Base-by-base conservation (phyloP, 2,329 filamentous ascomycete species). In the Triangularia verruculosa region DNA sequence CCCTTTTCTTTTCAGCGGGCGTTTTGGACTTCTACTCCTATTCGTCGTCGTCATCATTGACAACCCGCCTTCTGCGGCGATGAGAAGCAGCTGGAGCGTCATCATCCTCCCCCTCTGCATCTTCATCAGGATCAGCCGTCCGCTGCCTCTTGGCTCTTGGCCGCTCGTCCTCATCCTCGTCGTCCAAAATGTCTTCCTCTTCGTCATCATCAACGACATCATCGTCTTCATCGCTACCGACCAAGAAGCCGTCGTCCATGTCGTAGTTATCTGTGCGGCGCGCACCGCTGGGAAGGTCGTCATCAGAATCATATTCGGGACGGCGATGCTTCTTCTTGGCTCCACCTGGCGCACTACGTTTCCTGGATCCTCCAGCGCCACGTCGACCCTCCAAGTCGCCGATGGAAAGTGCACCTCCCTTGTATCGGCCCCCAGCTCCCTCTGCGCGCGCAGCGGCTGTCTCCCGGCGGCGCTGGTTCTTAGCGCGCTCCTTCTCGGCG, bases 171-270 rank as follows among this genome's bases (percentile, higher is more conserved):
- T 80, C 79, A 9, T 81, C 79, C 0, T 83, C 81, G 9, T 83
- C 82, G 8, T 85, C 82, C 3, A 83, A 68, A 59, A 85, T 83
- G 61, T 87, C 86, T 43, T 87, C 86, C 0, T 90, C 87, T 20
- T 88, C 85, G 0, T 81, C 82, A 32, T 82, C 83, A 24, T 83
- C 85, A 39, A 83, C 83, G 59, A 82, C 84, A 5, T 86, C 86
- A 32, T 76, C 75, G 51, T 93, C 91, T 64, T 92, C 89, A 68
- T 92, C 90, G 70, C 89, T 92, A 3, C 82, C 82, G 3, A 89
- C 91, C 62, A 94, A 84, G 73, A 94, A 94, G 63, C 89, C 91
- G 71, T 94, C 91, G 32, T 89, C 89, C 72, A 89, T 83, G 66
- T 93, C 90, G 72, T 94, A 94, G 69, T 92, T 89, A 68, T 93